Conservation (phyloP, 768 basidiomycete genomes). For the Cyclocybe cylindracea region DNA sequence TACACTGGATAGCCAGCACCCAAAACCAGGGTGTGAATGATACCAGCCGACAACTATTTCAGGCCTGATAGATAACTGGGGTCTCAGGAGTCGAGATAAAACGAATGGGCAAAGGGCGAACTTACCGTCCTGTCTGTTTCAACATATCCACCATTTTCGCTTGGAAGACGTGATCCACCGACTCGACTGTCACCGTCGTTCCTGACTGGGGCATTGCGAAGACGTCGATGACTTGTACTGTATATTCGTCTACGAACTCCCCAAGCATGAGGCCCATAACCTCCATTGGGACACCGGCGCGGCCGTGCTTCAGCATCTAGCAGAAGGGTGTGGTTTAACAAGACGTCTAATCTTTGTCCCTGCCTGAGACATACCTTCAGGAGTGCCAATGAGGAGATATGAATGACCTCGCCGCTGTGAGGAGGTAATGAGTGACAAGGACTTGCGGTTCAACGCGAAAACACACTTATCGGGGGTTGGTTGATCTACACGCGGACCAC, state of each 20-base stretch:
- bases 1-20: conserved; percentile 98
- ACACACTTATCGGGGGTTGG: conserved; percentile 77
- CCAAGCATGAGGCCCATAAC: conserved; percentile 99
- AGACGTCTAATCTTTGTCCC: neutral
- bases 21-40: conserved; percentile 99
- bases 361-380: conserved; percentile 67
- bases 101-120: conserved; percentile 16
- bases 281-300: conserved; percentile 99
- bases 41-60: conserved; percentile 99
- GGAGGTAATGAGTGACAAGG: conserved; percentile 8
- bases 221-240: conserved; percentile 92
- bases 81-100: conserved; percentile 6
- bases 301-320: conserved; percentile 98
- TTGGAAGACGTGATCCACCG: conserved; percentile 98
- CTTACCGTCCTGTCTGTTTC: conserved; percentile 96
- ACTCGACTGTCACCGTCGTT: conserved; percentile 96
- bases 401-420: conserved; percentile 86
- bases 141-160: conserved; percentile 98
- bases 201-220: conserved; percentile 99
- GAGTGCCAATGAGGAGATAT: conserved; percentile 96
- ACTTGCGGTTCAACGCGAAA: conserved; percentile 1
- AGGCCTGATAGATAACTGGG: conserved; percentile 49
- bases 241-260: conserved; percentile 98
- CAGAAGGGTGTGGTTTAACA: conserved; percentile 3
- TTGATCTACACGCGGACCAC: conserved; percentile 45